phyloP scores from a whole-genome alignment of 2,329 filamentous ascomycete species.

The Penicillium sp. region DNA sequence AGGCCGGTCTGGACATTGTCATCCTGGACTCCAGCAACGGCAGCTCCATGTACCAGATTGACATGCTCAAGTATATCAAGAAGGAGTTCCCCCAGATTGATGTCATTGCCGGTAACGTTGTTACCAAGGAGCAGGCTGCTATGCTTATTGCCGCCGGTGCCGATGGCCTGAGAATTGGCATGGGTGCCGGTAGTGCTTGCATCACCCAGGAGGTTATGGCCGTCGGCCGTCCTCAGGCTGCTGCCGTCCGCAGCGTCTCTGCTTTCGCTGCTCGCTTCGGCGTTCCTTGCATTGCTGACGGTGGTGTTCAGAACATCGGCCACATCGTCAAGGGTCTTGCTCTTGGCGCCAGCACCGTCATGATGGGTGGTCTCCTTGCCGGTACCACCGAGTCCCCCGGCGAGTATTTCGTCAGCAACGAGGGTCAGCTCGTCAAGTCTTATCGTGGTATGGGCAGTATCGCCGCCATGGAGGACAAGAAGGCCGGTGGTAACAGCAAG shows the following conservation, averaged over 20 bases:
- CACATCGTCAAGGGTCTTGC: slow-evolving; percentile 99
- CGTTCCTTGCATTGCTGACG: slow-evolving; percentile 96
- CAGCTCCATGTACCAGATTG: slow-evolving; percentile 97
- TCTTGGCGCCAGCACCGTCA: slow-evolving; percentile 90
- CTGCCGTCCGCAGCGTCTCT: slow-evolving; percentile 87
- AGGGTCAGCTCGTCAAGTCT: slow-evolving; percentile 97
- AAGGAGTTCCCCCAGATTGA: slow-evolving; percentile 80
- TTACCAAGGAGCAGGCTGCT: slow-evolving; percentile 95
- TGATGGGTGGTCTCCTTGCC: slow-evolving; percentile 98
- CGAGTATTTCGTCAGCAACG: slow-evolving; percentile 92
- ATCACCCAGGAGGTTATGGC: slow-evolving; percentile 99
- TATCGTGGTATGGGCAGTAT: slow-evolving; percentile 99
- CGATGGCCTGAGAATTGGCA: slow-evolving; percentile 95
- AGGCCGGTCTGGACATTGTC: slow-evolving; percentile 93
- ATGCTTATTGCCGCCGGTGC: slow-evolving; percentile 88
- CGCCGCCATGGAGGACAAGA: slow-evolving; percentile 99
- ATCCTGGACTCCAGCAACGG: slow-evolving; percentile 96
- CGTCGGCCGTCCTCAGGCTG: slow-evolving; percentile 92
- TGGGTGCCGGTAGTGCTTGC: slow-evolving; percentile 97
- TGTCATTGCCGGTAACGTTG: slow-evolving; percentile 97
- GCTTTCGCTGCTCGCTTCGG: slow-evolving; percentile 90
- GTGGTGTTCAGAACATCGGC: slow-evolving; percentile 96
- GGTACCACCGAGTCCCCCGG: slow-evolving; percentile 97
- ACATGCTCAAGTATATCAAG: slow-evolving; percentile 98
- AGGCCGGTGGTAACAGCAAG: slow-evolving; percentile 75